phyloP scores from a whole-genome alignment of 805 yeast genomes.

The Torulaspora gathmanii region DNA sequence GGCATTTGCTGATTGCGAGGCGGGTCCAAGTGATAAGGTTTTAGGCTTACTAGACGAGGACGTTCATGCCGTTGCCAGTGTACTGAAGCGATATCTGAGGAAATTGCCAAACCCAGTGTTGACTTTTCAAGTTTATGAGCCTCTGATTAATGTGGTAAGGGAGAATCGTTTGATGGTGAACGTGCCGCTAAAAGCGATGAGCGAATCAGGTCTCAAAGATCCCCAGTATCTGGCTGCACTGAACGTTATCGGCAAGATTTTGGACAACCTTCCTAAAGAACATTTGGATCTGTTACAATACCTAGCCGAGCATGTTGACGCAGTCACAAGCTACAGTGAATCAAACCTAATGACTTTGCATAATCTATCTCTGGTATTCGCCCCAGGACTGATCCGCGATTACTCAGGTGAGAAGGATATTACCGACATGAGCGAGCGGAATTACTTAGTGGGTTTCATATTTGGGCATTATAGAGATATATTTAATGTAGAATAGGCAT shows the following conservation, averaged over 20 bases:
- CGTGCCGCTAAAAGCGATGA: conserved; percentile 21
- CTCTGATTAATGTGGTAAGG: conserved; percentile 53
- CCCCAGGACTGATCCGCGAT: conserved; percentile 86
- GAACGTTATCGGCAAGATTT: conserved; percentile 43
- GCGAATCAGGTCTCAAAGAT: conserved; percentile 7
- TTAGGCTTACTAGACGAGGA: conserved; percentile 50
- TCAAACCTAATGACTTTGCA: conserved; percentile 76
- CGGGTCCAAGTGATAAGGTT: conserved; percentile 36
- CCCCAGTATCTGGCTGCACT: conserved; percentile 21
- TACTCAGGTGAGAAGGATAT: conserved; percentile 75
- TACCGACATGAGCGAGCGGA: conserved; percentile 75
- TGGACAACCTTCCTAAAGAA: conserved; percentile 57
- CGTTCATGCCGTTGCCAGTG: conserved; percentile 80
- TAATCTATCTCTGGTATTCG: conserved; percentile 87
- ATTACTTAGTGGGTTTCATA: conserved; percentile 70
- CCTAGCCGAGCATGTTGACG: conserved; percentile 60
- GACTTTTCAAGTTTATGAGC: conserved; percentile 62
- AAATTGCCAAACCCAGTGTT: conserved; percentile 82
- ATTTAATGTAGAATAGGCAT: conserved; percentile 8
- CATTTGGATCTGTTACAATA: conserved; percentile 54
- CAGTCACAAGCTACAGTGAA: conserved; percentile 49
- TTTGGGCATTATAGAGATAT: conserved; percentile 42
- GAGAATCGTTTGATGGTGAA: conserved; percentile 21
- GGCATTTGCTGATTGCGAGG: conserved; percentile 34
- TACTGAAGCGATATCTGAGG: conserved; percentile 81